A percentile compares a stretch with the other conserved stretches of the same genome.
Conservation (phyloP, 2,329 filamentous ascomycete genomes). For the Neurospora crassa region DNA sequence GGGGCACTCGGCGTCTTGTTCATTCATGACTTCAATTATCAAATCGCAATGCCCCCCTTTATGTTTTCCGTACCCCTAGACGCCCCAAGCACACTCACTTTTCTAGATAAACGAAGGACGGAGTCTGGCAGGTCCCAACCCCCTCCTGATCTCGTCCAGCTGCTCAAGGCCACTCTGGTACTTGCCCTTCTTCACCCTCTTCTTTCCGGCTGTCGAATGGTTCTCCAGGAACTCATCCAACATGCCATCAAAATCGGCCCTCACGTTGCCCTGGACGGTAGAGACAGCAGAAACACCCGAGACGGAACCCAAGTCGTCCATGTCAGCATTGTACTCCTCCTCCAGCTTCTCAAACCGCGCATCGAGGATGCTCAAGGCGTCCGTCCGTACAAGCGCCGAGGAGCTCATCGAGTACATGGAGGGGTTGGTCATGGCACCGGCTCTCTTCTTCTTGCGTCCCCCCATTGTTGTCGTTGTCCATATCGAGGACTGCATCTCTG, state of each 20-base stretch:
- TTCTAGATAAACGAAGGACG: constrained; percentile 6
- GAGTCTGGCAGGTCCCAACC: constrained; percentile 67
- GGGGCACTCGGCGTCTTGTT: not conserved
- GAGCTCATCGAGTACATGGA: constrained; percentile 96
- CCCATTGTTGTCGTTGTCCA: constrained; percentile 71
- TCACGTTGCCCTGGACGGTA: constrained; percentile 56
- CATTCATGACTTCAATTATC: not conserved
- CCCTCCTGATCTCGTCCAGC: constrained; percentile 78
- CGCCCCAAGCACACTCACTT: not conserved
- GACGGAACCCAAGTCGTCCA: constrained; percentile 42
- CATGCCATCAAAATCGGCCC: constrained; percentile 77
- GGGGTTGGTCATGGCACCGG: constrained; percentile 81
- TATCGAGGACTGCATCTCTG: constrained; percentile 59
- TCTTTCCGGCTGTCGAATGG: constrained; percentile 63
- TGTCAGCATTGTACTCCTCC: constrained; percentile 54
- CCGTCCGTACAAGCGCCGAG: constrained; percentile 86
- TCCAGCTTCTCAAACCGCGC: constrained; percentile 87
- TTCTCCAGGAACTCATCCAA: constrained; percentile 86
- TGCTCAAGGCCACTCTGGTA: constrained; percentile 76
- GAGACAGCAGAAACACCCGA: constrained; percentile 61
- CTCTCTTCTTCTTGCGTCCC: constrained; percentile 84
- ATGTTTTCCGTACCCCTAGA: not conserved
- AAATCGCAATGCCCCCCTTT: not conserved
- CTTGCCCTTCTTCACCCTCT: constrained; percentile 68
- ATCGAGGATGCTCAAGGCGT: constrained; percentile 77